Evolutionary conservation across 345 rosid genomes (phyloP).

Genomic region (Carallia pectinifolia): DNA sequence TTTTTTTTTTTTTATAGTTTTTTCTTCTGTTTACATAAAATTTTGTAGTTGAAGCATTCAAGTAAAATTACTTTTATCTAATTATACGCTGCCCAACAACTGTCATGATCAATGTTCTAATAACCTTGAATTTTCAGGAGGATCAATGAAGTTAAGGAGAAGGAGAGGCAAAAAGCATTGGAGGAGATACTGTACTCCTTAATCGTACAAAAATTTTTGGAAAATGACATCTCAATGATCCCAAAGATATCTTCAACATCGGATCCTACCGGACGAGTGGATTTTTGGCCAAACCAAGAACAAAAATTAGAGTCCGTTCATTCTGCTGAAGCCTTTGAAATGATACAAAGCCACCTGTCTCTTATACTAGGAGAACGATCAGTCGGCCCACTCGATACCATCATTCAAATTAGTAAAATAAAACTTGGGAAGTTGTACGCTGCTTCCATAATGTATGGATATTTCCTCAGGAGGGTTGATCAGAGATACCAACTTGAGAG

Average conservation of each 20-base stretch:
- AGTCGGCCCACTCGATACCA: conserved; percentile 68
- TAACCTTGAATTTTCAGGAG: conserved; percentile 46
- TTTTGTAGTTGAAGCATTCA: not conserved
- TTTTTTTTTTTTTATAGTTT: too few species aligned
- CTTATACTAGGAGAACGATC: conserved; percentile 69
- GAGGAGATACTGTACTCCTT: conserved; percentile 86
- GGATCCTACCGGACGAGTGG: conserved; percentile 77
- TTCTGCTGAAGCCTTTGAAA: conserved; percentile 87
- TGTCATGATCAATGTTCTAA: conserved; percentile 1
- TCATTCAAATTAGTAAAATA: conserved; percentile 77
- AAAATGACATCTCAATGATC: conserved; percentile 66
- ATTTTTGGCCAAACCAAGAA: conserved; percentile 95
- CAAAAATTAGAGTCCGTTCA: conserved; percentile 78
- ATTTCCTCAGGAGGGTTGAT: conserved; percentile 87
- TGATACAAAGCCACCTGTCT: conserved; percentile 86
- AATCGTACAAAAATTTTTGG: conserved; percentile 71
- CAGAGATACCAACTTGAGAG: conserved; percentile 86
- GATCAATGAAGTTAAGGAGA: conserved; percentile 81
- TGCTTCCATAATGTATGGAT: conserved; percentile 90
- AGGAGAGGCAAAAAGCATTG: conserved; percentile 57
- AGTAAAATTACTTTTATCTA: not conserved
- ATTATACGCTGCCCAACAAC: not conserved
- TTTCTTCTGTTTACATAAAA: not conserved
- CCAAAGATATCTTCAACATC: conserved; percentile 62
- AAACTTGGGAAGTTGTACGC: conserved; percentile 89